Base-by-base conservation (phyloP, 2,329 filamentous ascomycete genomes). In the Colletotrichum sidae region DNA sequence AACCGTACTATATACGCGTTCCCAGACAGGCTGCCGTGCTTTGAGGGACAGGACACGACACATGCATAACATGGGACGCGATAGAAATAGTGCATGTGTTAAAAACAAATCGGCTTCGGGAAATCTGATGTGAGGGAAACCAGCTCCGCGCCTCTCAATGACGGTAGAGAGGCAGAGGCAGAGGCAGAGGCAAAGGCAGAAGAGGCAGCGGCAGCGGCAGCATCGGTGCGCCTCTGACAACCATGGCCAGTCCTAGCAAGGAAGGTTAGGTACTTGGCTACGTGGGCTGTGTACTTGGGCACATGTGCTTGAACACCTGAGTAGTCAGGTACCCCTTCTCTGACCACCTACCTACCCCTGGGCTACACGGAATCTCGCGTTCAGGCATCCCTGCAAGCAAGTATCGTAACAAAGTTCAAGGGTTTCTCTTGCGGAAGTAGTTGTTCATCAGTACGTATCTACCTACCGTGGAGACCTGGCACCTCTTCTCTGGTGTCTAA, bases 151-250 rank as follows among this genome's bases (percentile, higher is more conserved):
- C 25, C 25, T 25, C 25, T 25, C 25, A 25, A 25, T 25, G 25
- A 25, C 25, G 25, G 25, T 25, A 25, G 25, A 25, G 25, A 25
- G 25, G 25, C 25, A 25, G 25, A 25, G 25, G 25, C 25, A 25
- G 25, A 25, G 25, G 25, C 25, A 5, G 25, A 25, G 25, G 33
- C 35, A 52, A 51, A 55, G 34, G 49, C 39, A 47, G 53, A 52
- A 62, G 41, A 41, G 37, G 51, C 38, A 50, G 47, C 47, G 37
- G 51, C 38, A 50, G 47, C 47, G 47, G 60, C 34, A 64, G 58
- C 34, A 60, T 46, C 57, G 51, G 39, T 61, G 62, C 33, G 33
- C 39, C 44, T 55, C 15, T 17, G 12, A 35, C 52, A n/a, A 37
- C n/a, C 8, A 39, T 37, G 38, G 15, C 6, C 13, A 34, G 35